Base-by-base conservation (phyloP, 2,329 filamentous ascomycete genomes). In the Stemphylium vesicarium region DNA sequence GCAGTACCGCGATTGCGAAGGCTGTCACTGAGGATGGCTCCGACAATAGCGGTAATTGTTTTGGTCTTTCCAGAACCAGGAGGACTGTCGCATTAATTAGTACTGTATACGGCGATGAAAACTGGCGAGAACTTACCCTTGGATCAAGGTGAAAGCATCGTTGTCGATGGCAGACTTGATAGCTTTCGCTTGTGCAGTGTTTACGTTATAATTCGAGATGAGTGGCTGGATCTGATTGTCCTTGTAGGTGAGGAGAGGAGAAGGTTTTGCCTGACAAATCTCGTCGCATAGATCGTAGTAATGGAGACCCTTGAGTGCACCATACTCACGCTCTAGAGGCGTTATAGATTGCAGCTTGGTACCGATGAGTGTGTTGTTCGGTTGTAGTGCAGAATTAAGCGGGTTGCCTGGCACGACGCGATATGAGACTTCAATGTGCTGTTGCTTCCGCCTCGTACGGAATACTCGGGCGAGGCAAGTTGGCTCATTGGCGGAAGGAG, bases 31-130 rank as follows among this genome's bases (percentile, higher is more conserved):
- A 96, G 76, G 13, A 99, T 81, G 33, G 92, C 91, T 32, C 95
- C 95, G 20, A 98, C 93, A 82, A 99, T 96, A 29, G 94, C 95
- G 51, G 96, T 86, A 57, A 99, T 99, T 0, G 95, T 99, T 75
- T 99, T 99, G 0, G 95, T 99, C 79, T 99, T 99, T 70, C 94
- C 95, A 4, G 95, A 97, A 75, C 95, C 95, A 1, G 95, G 95
- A 45, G 95, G 95, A 50, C 91, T 88, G 45, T 39, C 24, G 13
- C 51, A 36, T 7, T 50, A 5, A 42, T 65, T 61, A 73, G 72
- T 57, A 53, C 56, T 40, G 38, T 44, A 49, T 11, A 39, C 5
- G 12, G 12, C 32, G 12, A 37, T 6, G 22, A 36, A 50, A 20
- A 31, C 37, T 11, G 26, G 13, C 31, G 22, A 13, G 15, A 44